Base-by-base conservation (phyloP, 2,329 filamentous ascomycete genomes). In the Ambrosiella xylebori region DNA sequence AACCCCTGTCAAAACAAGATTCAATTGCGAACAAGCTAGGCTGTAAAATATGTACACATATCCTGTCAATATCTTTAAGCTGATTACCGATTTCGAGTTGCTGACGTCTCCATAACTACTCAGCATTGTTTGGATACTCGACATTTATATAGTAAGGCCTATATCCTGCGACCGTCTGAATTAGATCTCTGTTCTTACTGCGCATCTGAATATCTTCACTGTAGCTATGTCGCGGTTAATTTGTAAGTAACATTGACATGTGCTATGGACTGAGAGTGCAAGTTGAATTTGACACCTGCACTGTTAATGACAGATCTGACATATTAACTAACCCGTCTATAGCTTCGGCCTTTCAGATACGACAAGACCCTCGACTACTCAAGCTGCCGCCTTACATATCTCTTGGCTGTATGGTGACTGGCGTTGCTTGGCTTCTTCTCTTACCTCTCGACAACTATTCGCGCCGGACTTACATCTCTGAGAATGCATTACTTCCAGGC, bases 401-500 rank as follows among this genome's bases (percentile, higher is more conserved):
- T 39, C 77, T 88, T 56, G 73, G 95, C 45, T 94, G 86, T 71
- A 82, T 97, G 65, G 65, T 91, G 54, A 79, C 95, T 65, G 93
- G 93, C 57, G 79, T 96, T 58, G 79, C 81, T 64, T 98, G 91
- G 88, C 81, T 98, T 12, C 80, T 96, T 19, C 76, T 97, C 38
- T 80, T 98, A 1, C 93, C 93, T 2, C 77, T 97, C 57, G 80
- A 97, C 70, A 80, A 90, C 63, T 95, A 97, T 73, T 95, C 89
- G 55, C 82, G 93, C 63, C 78, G 80, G 61, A 98, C 91, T 0
- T 98, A 98, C 70, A 93, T 98, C 59, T 97, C 91, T 49, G 93
- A 98, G 70, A 98, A 98, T 69, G 93, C 93, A 9, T 81, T 98
- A 39, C 75, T 98, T 12, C 93, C 93, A 0, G 93, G 90, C 1